Base-by-base conservation (phyloP, 331 rosid genomes). In the Saraca asoca region DNA sequence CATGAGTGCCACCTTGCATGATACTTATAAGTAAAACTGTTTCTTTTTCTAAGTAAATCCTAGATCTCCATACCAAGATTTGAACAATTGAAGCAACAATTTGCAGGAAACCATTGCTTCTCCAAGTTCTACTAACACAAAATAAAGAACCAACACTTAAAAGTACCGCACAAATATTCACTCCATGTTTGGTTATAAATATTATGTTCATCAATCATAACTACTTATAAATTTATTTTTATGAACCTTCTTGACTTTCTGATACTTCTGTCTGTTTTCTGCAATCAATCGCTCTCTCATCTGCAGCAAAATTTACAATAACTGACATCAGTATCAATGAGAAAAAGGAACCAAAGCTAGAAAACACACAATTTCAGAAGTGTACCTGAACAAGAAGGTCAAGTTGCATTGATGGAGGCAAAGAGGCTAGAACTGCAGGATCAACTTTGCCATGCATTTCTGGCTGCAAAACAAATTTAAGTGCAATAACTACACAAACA, bases 341-440 rank as follows among this genome's bases (percentile, higher is more conserved):
- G 34, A 52, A 17, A 16, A 58, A 73, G 8, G 67, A 59, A 34
- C 38, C 44, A 17, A 44, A 51, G 70, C 74, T 66, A 68, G 46
- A 60, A 62, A 68, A 44, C 66, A 70, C 51, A 49, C 31, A 43
- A 50, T 59, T 39, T 10, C 68, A 29, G 31, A 38, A 34, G 70
- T 78, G 62, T 73, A 84, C 98, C 84, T 93, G 96, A 81, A 84
- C 98, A 77, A 93, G 98, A 72, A 93, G 95, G 74, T 89, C 85
- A 50, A 93, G 95, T 82, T 93, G 98, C 89, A 93, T 81, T 61
- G 98, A 93, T 62, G 98, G 98, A 79, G 98, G 98, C 85, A 93
- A 76, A 39, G 98, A 79, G 59, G 96, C 96, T 61, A 93, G 82
- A 62, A 89, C 81, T 68, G 91, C 78, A 29, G 96, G 94, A 78